phyloP scores from a whole-genome alignment of 31 red algal genomes.

The Odonthalia washingtoniensis region DNA sequence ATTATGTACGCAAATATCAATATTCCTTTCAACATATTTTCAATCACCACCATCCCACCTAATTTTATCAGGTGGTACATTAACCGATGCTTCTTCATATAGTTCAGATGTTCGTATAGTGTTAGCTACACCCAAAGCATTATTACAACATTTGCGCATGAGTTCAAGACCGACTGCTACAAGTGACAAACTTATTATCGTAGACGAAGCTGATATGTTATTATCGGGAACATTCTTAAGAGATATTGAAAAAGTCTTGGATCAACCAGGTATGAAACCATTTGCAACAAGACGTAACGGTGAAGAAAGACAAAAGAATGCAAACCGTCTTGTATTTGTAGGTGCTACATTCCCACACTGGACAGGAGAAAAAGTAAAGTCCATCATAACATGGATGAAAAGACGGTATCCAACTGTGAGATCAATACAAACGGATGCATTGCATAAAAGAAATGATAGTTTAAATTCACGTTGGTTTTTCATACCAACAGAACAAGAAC shows the following conservation, averaged over 20 bases:
- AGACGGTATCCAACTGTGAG: constrained; percentile 71
- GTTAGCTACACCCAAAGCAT: constrained; percentile 69
- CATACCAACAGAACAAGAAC: constrained; percentile 24
- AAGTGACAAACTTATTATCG: constrained; percentile 87
- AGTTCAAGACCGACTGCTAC: constrained; percentile 47
- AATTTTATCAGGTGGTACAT: constrained; percentile 58
- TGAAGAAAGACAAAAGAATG: constrained; percentile 26
- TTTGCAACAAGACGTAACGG: constrained; percentile 66
- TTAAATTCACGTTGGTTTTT: constrained; percentile 48
- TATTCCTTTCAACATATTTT: constrained; percentile 60
- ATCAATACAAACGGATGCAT: constrained; percentile 60
- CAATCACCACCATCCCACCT: constrained; percentile 45
- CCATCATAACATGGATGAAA: constrained; percentile 73
- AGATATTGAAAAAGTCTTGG: constrained; percentile 64
- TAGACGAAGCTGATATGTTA: constrained; percentile 99
- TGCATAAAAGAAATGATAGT: constrained; percentile 59
- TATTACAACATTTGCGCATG: constrained; percentile 71
- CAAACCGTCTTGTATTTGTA: constrained; percentile 73
- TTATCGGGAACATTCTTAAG: constrained; percentile 68
- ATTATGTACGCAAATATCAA: constrained; percentile 81
- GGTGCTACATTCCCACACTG: constrained; percentile 90
- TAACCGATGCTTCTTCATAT: constrained; percentile 61
- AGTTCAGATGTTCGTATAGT: constrained; percentile 52
- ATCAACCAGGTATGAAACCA: constrained; percentile 83
- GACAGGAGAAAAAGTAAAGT: constrained; percentile 73